phyloP scores from a whole-genome alignment of 257 asterid genomes.

The Solanum medicagineum region DNA sequence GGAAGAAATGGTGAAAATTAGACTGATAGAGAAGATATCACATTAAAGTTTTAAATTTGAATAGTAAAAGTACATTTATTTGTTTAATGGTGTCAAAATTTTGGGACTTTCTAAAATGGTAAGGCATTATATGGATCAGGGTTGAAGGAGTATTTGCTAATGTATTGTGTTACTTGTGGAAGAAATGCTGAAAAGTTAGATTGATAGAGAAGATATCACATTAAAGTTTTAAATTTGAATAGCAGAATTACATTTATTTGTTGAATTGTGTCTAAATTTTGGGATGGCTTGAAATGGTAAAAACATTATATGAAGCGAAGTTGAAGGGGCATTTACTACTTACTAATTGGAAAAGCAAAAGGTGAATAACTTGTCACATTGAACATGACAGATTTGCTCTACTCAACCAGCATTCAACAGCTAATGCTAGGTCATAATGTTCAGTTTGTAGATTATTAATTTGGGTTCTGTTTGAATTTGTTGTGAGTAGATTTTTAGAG shows the following conservation, averaged over 20 bases:
- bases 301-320: not conserved
- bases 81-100: not conserved
- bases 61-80: not conserved
- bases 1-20: not conserved
- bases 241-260: not conserved
- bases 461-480: not conserved
- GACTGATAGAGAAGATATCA: not conserved
- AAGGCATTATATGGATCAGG: too few species aligned
- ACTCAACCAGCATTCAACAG: not conserved
- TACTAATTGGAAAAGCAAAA: not conserved
- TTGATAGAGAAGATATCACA: not conserved
- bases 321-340: not conserved
- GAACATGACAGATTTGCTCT: not conserved
- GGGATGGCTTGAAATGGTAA: not conserved
- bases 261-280: not conserved
- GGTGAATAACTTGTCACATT: not conserved
- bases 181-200: not conserved
- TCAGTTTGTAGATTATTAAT: not conserved
- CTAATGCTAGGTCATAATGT: not conserved
- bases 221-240: not conserved
- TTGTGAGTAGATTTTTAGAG: conserved; percentile 42
- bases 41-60: not conserved
- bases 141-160: too few species aligned
- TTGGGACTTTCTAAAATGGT: not conserved
- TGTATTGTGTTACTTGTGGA: not conserved